These are phyloP conservation scores for Fusarium marasasianum DNA, from an alignment of 2,329 filamentous ascomycete species.

Conservation along the genomic window DNA sequence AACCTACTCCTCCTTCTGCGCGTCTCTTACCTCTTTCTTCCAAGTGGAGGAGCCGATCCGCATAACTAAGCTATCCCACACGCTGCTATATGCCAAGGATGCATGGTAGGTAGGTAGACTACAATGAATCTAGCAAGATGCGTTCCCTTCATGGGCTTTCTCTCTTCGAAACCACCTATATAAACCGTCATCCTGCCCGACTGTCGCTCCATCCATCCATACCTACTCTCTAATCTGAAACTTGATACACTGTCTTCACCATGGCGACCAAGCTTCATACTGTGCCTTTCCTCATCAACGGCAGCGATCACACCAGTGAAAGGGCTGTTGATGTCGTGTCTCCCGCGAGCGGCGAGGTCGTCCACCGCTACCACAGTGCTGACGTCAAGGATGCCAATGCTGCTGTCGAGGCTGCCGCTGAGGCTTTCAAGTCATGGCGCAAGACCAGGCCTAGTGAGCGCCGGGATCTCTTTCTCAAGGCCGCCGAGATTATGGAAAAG, in stretches of 20 bases:
- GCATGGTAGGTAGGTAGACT: not conserved
- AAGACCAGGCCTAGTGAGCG: slow-evolving; percentile 67
- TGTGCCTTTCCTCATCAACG: slow-evolving; percentile 56
- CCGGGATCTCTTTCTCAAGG: slow-evolving; percentile 75
- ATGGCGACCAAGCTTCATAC: slow-evolving; percentile 35
- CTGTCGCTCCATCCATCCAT: not conserved
- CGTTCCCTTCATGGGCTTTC: not conserved
- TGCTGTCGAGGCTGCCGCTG: slow-evolving; percentile 65
- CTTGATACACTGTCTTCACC: slow-evolving; percentile 1
- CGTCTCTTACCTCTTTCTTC: not conserved
- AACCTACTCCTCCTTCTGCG: not conserved
- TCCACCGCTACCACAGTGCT: slow-evolving; percentile 66
- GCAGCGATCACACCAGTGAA: slow-evolving; percentile 55
- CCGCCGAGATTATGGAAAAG: slow-evolving; percentile 69
- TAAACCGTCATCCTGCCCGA: slow-evolving; percentile 19
- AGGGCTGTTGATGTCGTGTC: slow-evolving; percentile 65
- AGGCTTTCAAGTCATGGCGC: slow-evolving; percentile 76
- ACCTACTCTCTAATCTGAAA: not conserved
- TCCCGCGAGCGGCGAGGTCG: slow-evolving; percentile 62
- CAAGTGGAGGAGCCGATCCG: slow-evolving; percentile 9
- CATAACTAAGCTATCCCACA: slow-evolving; percentile 1
- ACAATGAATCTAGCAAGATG: slow-evolving; percentile 1
- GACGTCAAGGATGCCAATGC: slow-evolving; percentile 63
- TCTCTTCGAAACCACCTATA: slow-evolving; percentile 9
- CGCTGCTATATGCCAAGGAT: not conserved